These are phyloP conservation scores for Suhomyces tanzawaensis DNA, from an alignment of 805 yeast species.

Conservation along the genomic window DNA sequence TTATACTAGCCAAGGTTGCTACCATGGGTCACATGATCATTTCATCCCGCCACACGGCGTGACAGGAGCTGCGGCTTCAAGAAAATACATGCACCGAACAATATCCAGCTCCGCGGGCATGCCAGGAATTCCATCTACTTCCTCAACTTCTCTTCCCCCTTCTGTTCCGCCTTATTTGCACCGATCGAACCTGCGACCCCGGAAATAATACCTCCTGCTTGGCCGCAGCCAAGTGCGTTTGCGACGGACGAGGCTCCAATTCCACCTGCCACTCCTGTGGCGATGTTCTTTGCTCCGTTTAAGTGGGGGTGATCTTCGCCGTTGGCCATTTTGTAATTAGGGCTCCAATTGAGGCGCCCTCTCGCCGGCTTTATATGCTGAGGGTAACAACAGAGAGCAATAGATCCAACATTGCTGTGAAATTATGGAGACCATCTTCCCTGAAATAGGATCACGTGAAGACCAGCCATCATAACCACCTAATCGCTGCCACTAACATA, in stretches of 20 bases:
- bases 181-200: constrained; percentile 33
- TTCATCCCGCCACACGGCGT: not conserved
- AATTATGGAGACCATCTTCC: too few relatives aligned
- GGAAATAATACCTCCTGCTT: constrained; percentile 32
- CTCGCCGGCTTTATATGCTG: too few relatives aligned
- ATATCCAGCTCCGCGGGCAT: too few relatives aligned
- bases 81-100: too few relatives aligned
- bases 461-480: too few relatives aligned
- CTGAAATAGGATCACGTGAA: too few relatives aligned
- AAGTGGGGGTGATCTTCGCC: constrained; percentile 2
- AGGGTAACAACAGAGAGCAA: too few relatives aligned
- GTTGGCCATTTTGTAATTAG: too few relatives aligned
- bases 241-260: constrained; percentile 36
- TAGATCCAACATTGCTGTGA: too few relatives aligned
- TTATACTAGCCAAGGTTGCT: constrained; percentile 1
- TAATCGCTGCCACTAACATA: too few relatives aligned
- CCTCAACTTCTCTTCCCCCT: constrained; percentile 22
- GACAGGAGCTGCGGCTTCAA: too few relatives aligned
- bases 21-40: not conserved
- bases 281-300: constrained; percentile 25
- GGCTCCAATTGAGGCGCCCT: too few relatives aligned
- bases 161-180: constrained; percentile 33
- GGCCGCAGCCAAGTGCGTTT: constrained; percentile 30
- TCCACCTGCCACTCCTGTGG: constrained; percentile 35
- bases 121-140: not conserved